Conservation (phyloP, 371 early-diverging fungal species). For the Mucor racemosus region DNA sequence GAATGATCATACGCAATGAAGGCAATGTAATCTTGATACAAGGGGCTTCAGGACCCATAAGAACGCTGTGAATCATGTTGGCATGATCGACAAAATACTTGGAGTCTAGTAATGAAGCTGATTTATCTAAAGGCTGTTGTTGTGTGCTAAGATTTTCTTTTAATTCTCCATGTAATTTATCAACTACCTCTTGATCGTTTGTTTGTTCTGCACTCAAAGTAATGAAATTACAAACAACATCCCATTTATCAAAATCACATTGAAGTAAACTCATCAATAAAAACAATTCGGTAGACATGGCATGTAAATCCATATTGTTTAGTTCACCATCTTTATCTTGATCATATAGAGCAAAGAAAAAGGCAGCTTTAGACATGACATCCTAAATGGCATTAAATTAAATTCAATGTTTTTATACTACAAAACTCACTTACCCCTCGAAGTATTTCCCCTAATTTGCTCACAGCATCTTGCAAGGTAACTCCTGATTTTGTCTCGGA, state of each 20-base stretch:
- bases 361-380: slow-evolving; percentile 74
- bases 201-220: slow-evolving; percentile 65
- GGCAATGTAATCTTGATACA: slow-evolving; percentile 38
- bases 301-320: slow-evolving; percentile 75
- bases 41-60: slow-evolving; percentile 12
- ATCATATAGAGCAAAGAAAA: slow-evolving; percentile 86
- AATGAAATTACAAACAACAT: slow-evolving; percentile 65
- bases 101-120: background rate
- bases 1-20: slow-evolving; percentile 61
- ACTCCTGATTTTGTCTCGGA: slow-evolving; percentile 59
- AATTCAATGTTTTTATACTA: background rate
- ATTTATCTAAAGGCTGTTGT: background rate
- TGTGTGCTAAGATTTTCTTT: background rate
- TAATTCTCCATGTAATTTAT: background rate
- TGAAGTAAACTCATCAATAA: slow-evolving; percentile 67
- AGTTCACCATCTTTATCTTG: slow-evolving; percentile 67
- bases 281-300: slow-evolving; percentile 81
- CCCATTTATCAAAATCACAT: slow-evolving; percentile 45
- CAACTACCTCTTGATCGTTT: slow-evolving; percentile 20
- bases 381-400: slow-evolving; percentile 46
- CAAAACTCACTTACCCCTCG: slow-evolving; percentile 52
- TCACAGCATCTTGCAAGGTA: slow-evolving; percentile 77
- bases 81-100: slow-evolving; percentile 7
- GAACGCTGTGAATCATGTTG: background rate
- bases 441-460: slow-evolving; percentile 77